A percentile compares a stretch with the other conserved stretches of the same genome.
These are phyloP conservation scores for Kockovaella imperatae DNA, from an alignment of 768 basidiomycete genomes.

Conservation along the genomic window DNA sequence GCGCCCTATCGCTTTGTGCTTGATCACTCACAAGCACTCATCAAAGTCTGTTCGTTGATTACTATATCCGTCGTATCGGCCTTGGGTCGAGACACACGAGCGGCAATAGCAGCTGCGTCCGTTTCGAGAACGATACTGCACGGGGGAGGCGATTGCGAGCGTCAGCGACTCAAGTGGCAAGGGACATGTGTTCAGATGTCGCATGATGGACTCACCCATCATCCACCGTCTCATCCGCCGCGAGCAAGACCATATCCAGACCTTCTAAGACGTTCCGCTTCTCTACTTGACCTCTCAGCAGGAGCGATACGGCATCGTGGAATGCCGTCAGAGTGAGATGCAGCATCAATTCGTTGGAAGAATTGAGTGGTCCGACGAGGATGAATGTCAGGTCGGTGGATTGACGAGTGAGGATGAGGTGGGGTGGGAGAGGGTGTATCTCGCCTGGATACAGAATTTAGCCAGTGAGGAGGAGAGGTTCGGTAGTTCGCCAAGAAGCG, in stretches of 20 bases:
- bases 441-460: constrained; percentile 56
- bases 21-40: constrained; percentile 71
- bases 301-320: constrained; percentile 72
- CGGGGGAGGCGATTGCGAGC: not conserved
- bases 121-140: constrained; percentile 91
- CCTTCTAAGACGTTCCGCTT: constrained; percentile 92
- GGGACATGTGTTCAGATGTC: not conserved
- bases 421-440: constrained; percentile 79
- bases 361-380: constrained; percentile 67
- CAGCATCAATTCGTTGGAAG: constrained; percentile 95
- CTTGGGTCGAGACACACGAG: constrained; percentile 81
- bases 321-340: constrained; percentile 74
- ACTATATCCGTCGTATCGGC: constrained; percentile 93
- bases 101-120: constrained; percentile 89
- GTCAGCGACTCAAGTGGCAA: not conserved
- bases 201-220: constrained; percentile 95
- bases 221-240: constrained; percentile 93
- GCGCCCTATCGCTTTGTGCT: not conserved
- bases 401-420: constrained; percentile 87
- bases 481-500: too few relatives aligned
- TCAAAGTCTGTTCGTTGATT: constrained; percentile 94
- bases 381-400: constrained; percentile 94
- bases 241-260: constrained; percentile 81
- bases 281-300: constrained; percentile 86
- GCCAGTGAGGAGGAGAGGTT: not conserved